Evolutionary conservation across 116 monocot species (phyloP), one percentile per base, ranked within the genome.

Genomic region (Papilionanthe hybrid): DNA sequence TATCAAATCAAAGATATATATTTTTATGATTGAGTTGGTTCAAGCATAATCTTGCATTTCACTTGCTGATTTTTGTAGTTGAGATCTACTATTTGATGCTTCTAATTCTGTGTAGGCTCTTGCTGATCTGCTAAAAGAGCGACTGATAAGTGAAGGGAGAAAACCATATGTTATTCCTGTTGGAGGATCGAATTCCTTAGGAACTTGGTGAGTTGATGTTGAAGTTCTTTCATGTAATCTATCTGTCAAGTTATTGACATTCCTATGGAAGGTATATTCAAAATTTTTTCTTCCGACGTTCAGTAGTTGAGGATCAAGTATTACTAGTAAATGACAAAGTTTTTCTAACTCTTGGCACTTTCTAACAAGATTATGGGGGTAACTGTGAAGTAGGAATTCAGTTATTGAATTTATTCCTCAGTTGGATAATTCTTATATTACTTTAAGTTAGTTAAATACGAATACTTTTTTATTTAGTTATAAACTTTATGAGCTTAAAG

Each of bases 141-240:
- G 83, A 84, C 49, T 98, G 55, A 15, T 81, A 75, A 85, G 82
- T 47, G 87, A 94, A 88, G 94, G 97, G 76, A 89, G 91, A 86
- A 94, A 90, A 30, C 97, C 97, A 68, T 98, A 94, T 84, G 83
- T 98, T 57, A 98, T 98, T 84, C 97, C 97, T 78, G 94, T 94
- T 83, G 97, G 97, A 55, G 97, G 97, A 87, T 98, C 97, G 72
- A 98, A 98, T 83, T 92, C 97, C 53, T 86, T 98, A 29, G 97
- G 97, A 78, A 98, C 91, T 75, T 98, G 97, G 97, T 98, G 84
- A 90, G 91, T 73, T 69, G 19, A 48, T 27, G 67, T 67, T 67
- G 5, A 67, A 25, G 11, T 63, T 8, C 63, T 63, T 63, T 63
- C 63, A 63, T 63, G 1, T 9, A 5, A 5, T 63, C 25, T 23